Conservation (phyloP, 805 yeast genomes). For the Wickerhamiella bombiphila region DNA sequence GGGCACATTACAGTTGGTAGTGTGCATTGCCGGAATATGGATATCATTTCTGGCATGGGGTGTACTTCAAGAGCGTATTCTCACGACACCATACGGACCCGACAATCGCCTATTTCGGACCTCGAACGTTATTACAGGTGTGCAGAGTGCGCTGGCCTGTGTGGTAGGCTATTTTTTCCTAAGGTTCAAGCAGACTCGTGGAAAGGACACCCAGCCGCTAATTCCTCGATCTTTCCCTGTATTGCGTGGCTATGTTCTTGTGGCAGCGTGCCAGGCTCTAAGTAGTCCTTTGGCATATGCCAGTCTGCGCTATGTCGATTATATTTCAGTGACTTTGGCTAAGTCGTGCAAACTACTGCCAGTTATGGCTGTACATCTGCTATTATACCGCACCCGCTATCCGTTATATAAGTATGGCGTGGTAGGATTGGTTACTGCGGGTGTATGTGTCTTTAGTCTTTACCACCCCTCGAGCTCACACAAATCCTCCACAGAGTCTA, state of each 20-base stretch:
- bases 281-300: slow-evolving; percentile 74
- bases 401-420: slow-evolving; percentile 66
- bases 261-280: slow-evolving; percentile 47
- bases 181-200: slow-evolving; percentile 18
- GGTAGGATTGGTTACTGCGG: slow-evolving; percentile 63
- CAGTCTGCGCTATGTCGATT: slow-evolving; percentile 71
- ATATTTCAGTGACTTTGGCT: slow-evolving; percentile 68
- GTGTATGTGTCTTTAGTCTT: slow-evolving; percentile 67
- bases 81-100: slow-evolving; percentile 57
- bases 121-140: slow-evolving; percentile 60
- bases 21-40: slow-evolving; percentile 54
- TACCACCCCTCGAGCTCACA: slow-evolving; percentile 20
- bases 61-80: slow-evolving; percentile 73
- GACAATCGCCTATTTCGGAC: slow-evolving; percentile 46
- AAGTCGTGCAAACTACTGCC: slow-evolving; percentile 92
- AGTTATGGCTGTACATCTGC: slow-evolving; percentile 71
- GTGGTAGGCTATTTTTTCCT: slow-evolving; percentile 52
- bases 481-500: slow-evolving; percentile 26
- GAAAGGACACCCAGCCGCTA: slow-evolving; percentile 19
- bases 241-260: slow-evolving; percentile 18
- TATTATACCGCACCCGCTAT: slow-evolving; percentile 54
- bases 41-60: slow-evolving; percentile 86
- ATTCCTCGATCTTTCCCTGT: slow-evolving; percentile 12
- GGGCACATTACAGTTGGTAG: slow-evolving; percentile 5
- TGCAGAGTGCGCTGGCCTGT: slow-evolving; percentile 63